A percentile compares a stretch with the other conserved stretches of the same genome.
These are phyloP conservation scores for Aspergillus fumigatiaffinis DNA, from an alignment of 2,329 filamentous ascomycete genomes.

Conservation along the genomic window DNA sequence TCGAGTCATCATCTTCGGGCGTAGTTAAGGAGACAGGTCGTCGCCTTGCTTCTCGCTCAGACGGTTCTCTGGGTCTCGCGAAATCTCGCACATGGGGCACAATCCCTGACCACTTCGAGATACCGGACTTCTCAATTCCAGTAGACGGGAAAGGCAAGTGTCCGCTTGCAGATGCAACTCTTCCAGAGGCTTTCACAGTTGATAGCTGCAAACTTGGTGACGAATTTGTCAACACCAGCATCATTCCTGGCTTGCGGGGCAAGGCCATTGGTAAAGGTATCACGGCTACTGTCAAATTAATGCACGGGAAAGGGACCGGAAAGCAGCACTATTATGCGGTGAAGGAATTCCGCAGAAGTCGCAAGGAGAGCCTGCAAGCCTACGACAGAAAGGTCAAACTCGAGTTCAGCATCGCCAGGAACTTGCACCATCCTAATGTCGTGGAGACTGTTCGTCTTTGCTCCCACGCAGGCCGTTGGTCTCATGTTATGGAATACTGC, in stretches of 20 bases:
- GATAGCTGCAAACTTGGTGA: constrained; percentile 64
- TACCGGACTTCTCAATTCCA: not conserved
- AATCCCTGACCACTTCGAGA: not conserved
- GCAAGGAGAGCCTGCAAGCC: constrained; percentile 65
- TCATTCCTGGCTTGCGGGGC: constrained; percentile 67
- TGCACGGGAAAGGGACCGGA: constrained; percentile 65
- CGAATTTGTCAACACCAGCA: constrained; percentile 68
- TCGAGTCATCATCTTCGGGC: not conserved
- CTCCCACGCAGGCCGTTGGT: constrained; percentile 71
- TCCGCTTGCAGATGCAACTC: constrained; percentile 53
- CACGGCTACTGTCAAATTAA: constrained; percentile 76
- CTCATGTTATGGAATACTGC: constrained; percentile 93
- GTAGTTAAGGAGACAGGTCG: not conserved
- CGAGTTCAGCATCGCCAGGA: constrained; percentile 83
- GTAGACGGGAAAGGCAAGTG: not conserved
- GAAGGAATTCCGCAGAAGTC: constrained; percentile 76
- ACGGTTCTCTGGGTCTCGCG: not conserved
- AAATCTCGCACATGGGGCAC: not conserved
- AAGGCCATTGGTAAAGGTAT: constrained; percentile 78
- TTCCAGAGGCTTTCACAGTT: constrained; percentile 71
- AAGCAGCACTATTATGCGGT: constrained; percentile 66
- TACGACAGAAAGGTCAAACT: constrained; percentile 89
- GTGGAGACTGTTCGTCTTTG: constrained; percentile 76
- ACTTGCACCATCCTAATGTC: constrained; percentile 80
- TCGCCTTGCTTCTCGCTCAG: not conserved